phyloP scores from a whole-genome alignment of 2,329 filamentous ascomycete species.

The Incumbomyces delicatus region DNA sequence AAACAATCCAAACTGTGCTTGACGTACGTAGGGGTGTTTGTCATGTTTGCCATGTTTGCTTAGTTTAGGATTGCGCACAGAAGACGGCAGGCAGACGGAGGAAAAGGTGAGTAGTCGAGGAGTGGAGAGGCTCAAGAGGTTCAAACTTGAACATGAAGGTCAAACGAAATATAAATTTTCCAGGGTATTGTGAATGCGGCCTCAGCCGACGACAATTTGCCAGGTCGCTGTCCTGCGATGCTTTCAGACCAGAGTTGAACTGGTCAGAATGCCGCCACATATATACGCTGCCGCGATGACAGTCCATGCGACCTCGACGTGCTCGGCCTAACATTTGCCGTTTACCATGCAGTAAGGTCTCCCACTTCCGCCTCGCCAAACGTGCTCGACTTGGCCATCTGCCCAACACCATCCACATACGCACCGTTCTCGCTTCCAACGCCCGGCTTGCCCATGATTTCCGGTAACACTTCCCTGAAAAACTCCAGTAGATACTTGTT shows the following conservation, averaged over 20 bases:
- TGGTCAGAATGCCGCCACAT: conserved; percentile 8
- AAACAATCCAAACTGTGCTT: too few relatives aligned
- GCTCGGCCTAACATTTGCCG: too few relatives aligned
- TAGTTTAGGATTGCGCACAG: too few relatives aligned
- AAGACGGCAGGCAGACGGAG: too few relatives aligned
- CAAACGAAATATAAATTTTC: too few relatives aligned
- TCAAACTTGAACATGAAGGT: too few relatives aligned
- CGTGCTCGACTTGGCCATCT: conserved; percentile 74
- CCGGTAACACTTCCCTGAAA: conserved; percentile 68
- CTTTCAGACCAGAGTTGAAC: conserved; percentile 18
- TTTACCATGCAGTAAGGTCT: conserved; percentile 46
- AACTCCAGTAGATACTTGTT: conserved; percentile 81
- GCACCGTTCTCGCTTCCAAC: conserved; percentile 27
- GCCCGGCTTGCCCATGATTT: conserved; percentile 67
- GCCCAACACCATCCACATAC: conserved; percentile 46
- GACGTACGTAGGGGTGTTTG: too few relatives aligned
- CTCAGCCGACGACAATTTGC: conserved; percentile 16
- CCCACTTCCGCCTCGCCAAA: conserved; percentile 95
- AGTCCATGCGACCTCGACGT: not conserved
- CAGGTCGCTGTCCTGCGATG: conserved; percentile 6
- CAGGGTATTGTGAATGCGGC: conserved; percentile 19
- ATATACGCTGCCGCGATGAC: not conserved
- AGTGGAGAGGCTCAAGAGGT: too few relatives aligned
- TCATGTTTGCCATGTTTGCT: too few relatives aligned
- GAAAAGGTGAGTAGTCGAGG: too few relatives aligned